Percentiles rank a stretch among this genome's conserved stretches.
These are phyloP conservation scores for Blastocystis sp. DNA, from an alignment of 352 stramenopile species.

Conservation along the genomic window DNA sequence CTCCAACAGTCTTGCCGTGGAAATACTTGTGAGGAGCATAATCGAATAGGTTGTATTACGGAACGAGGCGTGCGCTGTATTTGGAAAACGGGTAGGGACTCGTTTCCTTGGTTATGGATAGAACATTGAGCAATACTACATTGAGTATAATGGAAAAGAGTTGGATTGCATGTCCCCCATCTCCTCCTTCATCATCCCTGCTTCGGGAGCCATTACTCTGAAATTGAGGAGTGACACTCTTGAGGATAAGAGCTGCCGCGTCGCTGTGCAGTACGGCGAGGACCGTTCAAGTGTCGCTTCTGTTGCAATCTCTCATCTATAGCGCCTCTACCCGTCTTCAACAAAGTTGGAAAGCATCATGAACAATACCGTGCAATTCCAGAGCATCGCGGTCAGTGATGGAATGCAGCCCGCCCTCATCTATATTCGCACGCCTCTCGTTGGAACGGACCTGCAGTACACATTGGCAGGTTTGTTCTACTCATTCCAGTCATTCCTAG, in stretches of 20 bases:
- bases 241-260: neutral
- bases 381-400: neutral
- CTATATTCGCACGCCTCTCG: neutral
- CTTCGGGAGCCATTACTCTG: neutral
- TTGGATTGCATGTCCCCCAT: neutral
- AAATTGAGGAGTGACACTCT: neutral
- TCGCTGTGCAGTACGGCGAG: slow-evolving; percentile 4
- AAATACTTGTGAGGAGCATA: neutral
- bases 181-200: neutral
- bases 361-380: neutral
- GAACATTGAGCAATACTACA: neutral
- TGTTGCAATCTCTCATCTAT: neutral
- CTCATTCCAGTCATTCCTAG: neutral
- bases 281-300: neutral
- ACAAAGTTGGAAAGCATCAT: neutral
- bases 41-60: neutral
- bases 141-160: slow-evolving; percentile 27
- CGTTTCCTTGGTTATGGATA: neutral
- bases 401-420: neutral
- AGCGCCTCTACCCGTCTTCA: neutral
- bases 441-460: neutral
- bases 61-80: neutral
- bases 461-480: neutral
- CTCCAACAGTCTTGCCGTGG: neutral
- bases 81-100: neutral